Evolutionary conservation across 2,329 filamentous ascomycete genomes (phyloP), one percentile per base, ranked within the genome.

Genomic region (Xylaria sp.): DNA sequence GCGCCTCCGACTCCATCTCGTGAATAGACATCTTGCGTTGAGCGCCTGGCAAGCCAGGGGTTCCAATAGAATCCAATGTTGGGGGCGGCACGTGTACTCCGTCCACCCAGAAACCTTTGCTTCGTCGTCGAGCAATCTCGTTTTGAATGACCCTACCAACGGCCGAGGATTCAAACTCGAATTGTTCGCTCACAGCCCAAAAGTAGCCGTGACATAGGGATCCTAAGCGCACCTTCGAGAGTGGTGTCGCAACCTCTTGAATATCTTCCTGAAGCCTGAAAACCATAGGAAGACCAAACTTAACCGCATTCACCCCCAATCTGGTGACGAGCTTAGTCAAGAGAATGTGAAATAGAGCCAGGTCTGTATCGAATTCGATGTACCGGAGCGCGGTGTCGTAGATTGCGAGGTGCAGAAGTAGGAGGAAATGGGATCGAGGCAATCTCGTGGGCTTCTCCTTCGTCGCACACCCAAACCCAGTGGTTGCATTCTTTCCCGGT

Each of bases 121-220:
- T 85, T 69, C 86, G 87, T 46, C 93, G 83, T 54, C 89, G 83
- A 9, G 83, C 79, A 59, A 97, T 89, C 72, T 96, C 92, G 59
- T 84, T 85, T 57, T 88, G 83, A 39, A 97, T 85, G 6, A 85
- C 85, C 55, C 82, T 81, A 6, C 91, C 92, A 16, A 90, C 80
- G 0, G 80, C 78, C 0, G 88, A 86, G 5, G 80, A 79, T 57
- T 92, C 88, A 62, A 95, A 87, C 51, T 90, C 83, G 63, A 96
- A 92, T 58, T 84, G 87, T 60, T 92, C 87, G 3, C 83, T 86
- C 62, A 97, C 71, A 0, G 85, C 83, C 88, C 90, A 93, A 60
- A 97, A 86, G 73, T 97, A 97, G 7, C 91, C 92, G 69, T 96
- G 90, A 54, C 93, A 90, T 59, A 97, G 77, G 70, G 89, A 92